Base-by-base conservation (phyloP, 2,329 filamentous ascomycete species). In the Rosellinia necatrix region DNA sequence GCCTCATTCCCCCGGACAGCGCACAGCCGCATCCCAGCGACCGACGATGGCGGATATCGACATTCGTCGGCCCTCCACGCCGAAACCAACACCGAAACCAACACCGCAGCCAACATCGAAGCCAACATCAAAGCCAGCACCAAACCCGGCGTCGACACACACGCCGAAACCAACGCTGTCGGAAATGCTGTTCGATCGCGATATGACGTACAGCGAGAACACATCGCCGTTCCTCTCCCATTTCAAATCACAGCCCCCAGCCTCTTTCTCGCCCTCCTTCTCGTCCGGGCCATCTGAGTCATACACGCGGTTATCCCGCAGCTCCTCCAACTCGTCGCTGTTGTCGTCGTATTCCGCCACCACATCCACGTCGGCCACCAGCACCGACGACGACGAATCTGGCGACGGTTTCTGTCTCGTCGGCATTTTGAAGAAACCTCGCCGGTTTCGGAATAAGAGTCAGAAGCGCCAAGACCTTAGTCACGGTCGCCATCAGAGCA, bases 351-450 rank as follows among this genome's bases (percentile, higher is more conserved):
- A 50, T 27, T 58, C 56, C n/a, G 17, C 27, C n/a, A 38, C 22
- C 7, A 17, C 44, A 6, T 53, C 49, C 13, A 30, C 44, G 1
- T 49, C 43, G 9, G 47, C 30, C 12, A 43, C 49, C 1, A 49
- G 44, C 12, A 24, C 21, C 8, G 30, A 41, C 29, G 34, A 37
- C 2, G 41, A 41, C n/a, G 21, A 17, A 15, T 22, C 35, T 10
- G 8, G 30, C 4, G 44, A 42, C 6, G 49, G 24, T 13, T 29
- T 8, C 3, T 15, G 42, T 19, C 19, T 49, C 1, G 21, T 58
- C 4, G 29, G 49, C n/a, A 58, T 58, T 13, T 10, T 58, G 15
- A 58, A 58, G 32, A 58, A 58, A 29, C 44, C 55, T 13, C 35
- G 47, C 5, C 29, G 5, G 17, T 4, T 13, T 13, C 15, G 22